phyloP scores from a whole-genome alignment of 345 rosid species.

The Eucalyptus curtisii region DNA sequence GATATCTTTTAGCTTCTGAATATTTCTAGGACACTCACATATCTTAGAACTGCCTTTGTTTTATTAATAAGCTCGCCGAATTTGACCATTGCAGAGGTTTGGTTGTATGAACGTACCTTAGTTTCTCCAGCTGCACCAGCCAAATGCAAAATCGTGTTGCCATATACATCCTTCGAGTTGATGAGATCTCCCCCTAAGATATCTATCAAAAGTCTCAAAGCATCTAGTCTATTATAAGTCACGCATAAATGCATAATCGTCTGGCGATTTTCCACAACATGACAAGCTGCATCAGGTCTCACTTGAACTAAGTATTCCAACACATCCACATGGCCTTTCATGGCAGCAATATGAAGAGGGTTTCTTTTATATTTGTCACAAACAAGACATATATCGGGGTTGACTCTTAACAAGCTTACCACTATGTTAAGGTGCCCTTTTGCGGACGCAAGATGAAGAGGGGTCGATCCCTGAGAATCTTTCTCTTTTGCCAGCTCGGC shows the following conservation, averaged over 20 bases:
- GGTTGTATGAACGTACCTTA: neutral
- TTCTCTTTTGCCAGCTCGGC: neutral
- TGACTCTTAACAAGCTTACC: neutral
- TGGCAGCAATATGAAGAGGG: neutral
- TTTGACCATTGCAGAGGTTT: too few species aligned
- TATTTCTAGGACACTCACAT: too few species aligned
- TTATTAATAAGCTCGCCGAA: too few species aligned
- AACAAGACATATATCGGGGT: neutral
- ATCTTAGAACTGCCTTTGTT: too few species aligned
- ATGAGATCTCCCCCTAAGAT: neutral
- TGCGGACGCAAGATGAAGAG: conserved; percentile 5
- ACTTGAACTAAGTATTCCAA: neutral
- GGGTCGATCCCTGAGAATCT: neutral
- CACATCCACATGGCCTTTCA: conserved; percentile 3
- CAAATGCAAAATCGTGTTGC: conserved; percentile 1
- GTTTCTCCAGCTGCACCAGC: neutral
- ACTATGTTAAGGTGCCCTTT: conserved; percentile 1
- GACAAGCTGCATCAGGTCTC: neutral
- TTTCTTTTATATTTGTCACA: neutral
- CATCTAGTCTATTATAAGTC: neutral
- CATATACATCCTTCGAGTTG: neutral
- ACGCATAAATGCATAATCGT: neutral
- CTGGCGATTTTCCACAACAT: neutral
- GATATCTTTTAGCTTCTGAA: neutral
- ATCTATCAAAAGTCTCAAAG: neutral